These are phyloP conservation scores for Haplographium delicatum DNA, from an alignment of 495 filamentous ascomycete species.

Conservation along the genomic window DNA sequence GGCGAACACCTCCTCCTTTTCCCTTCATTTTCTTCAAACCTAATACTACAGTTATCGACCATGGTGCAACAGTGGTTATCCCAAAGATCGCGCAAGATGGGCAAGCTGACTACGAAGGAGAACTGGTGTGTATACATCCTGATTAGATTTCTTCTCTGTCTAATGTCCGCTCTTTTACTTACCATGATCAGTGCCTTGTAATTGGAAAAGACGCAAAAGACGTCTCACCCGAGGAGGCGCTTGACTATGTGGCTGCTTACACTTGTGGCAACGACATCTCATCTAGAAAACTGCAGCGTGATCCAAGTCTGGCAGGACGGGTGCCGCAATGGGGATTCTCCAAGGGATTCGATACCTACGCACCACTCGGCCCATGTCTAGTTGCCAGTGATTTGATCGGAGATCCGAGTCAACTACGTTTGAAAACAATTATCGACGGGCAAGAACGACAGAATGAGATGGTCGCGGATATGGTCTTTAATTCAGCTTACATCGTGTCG, in stretches of 20 bases:
- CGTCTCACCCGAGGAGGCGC: slow-evolving; percentile 35
- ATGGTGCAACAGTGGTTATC: slow-evolving; percentile 36
- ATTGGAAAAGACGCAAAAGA: slow-evolving; percentile 43
- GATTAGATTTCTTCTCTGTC: neutral
- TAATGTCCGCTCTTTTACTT: too few relatives aligned
- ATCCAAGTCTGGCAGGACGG: slow-evolving; percentile 29
- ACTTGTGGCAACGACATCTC: slow-evolving; percentile 46
- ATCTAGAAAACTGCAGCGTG: slow-evolving; percentile 40
- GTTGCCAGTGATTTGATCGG: slow-evolving; percentile 22
- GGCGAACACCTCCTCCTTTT: slow-evolving; percentile 39
- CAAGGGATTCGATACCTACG: slow-evolving; percentile 29
- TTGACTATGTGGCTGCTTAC: slow-evolving; percentile 44
- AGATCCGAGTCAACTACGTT: slow-evolving; percentile 13
- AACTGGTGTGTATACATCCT: slow-evolving; percentile 30
- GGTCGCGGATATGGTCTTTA: slow-evolving; percentile 36
- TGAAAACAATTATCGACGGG: slow-evolving; percentile 38
- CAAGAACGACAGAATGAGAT: slow-evolving; percentile 33
- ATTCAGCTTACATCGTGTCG: slow-evolving; percentile 12
- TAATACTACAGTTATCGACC: slow-evolving; percentile 37
- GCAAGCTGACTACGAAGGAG: slow-evolving; percentile 50
- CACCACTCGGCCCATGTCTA: slow-evolving; percentile 34
- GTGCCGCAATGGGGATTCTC: slow-evolving; percentile 25
- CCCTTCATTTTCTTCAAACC: slow-evolving; percentile 50
- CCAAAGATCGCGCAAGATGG: slow-evolving; percentile 45
- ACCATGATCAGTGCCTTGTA: slow-evolving; percentile 27